These are phyloP conservation scores for Immersiporthe knoxdaviesiana DNA, from an alignment of 2,329 filamentous ascomycete species.

Conservation along the genomic window DNA sequence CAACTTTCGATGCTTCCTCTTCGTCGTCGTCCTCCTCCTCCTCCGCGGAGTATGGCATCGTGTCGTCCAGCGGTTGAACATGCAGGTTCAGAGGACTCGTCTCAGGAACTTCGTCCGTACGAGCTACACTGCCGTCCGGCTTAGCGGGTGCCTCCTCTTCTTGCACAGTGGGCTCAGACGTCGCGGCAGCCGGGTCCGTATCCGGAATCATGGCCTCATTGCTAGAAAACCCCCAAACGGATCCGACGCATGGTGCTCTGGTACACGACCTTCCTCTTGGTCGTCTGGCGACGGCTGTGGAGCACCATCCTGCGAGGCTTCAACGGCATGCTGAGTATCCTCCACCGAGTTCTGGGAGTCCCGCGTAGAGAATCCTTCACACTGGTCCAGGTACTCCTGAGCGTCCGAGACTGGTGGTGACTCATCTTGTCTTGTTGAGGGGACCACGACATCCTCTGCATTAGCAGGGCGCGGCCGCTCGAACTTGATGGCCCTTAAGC, in stretches of 20 bases:
- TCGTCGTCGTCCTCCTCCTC: neutral
- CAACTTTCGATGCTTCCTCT: neutral
- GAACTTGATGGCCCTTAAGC: conserved; percentile 48
- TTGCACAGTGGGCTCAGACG: conserved; percentile 12
- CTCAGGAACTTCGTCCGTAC: conserved; percentile 36
- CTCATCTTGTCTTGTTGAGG: conserved; percentile 38
- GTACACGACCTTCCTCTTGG: neutral
- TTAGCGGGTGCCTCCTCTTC: conserved; percentile 15
- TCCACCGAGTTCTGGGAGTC: conserved; percentile 32
- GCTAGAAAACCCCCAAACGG: conserved; percentile 10
- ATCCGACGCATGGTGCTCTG: neutral
- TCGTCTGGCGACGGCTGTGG: conserved; percentile 1
- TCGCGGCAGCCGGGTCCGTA: conserved; percentile 17
- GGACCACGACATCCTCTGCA: conserved; percentile 40
- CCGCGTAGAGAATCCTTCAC: conserved; percentile 29
- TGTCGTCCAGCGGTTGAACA: conserved; percentile 10
- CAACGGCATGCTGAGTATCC: conserved; percentile 30
- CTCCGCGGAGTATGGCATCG: conserved; percentile 10
- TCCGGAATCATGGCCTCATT: conserved; percentile 25
- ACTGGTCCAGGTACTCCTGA: conserved; percentile 31
- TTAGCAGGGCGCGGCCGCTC: conserved; percentile 28
- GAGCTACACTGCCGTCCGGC: neutral
- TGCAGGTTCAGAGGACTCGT: conserved; percentile 37
- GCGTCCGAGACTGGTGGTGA: conserved; percentile 25
- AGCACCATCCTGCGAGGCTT: conserved; percentile 20